phyloP scores from a whole-genome alignment of 2,329 filamentous ascomycete genomes.

The Epichloe sibirici region DNA sequence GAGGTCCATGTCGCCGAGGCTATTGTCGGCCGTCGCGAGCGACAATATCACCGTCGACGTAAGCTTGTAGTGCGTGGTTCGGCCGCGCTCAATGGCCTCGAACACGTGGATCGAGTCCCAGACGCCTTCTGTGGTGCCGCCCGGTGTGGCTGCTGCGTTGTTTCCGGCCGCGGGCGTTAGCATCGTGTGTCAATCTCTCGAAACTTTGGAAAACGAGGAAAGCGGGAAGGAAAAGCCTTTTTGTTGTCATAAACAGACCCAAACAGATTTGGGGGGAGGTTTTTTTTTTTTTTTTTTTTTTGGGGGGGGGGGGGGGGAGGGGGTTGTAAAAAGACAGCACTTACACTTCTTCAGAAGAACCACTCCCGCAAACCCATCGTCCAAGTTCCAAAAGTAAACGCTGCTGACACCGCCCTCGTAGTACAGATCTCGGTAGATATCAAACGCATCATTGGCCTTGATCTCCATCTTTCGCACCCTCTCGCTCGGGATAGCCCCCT shows the following conservation, averaged over 20 bases:
- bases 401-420: slow-evolving; percentile 93
- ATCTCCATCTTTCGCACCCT: slow-evolving; percentile 88
- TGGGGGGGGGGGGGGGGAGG: neutral
- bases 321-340: slow-evolving; percentile 14
- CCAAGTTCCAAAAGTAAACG: slow-evolving; percentile 96
- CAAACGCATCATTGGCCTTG: slow-evolving; percentile 88
- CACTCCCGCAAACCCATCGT: slow-evolving; percentile 94
- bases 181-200: neutral
- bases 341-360: slow-evolving; percentile 89
- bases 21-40: slow-evolving; percentile 47
- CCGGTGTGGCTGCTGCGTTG: slow-evolving; percentile 49
- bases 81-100: slow-evolving; percentile 84
- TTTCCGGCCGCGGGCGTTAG: neutral
- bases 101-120: slow-evolving; percentile 99
- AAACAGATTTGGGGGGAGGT: neutral
- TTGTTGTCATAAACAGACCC: neutral
- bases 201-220: neutral
- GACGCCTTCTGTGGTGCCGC: slow-evolving; percentile 58
- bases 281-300: too few relatives aligned
- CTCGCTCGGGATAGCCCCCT: slow-evolving; percentile 81
- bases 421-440: slow-evolving; percentile 92
- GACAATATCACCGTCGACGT: slow-evolving; percentile 94
- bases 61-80: slow-evolving; percentile 91
- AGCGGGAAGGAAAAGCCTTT: neutral
- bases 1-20: slow-evolving; percentile 77